phyloP scores from a whole-genome alignment of 208 protist species.

The Crithidia fasciculata region DNA sequence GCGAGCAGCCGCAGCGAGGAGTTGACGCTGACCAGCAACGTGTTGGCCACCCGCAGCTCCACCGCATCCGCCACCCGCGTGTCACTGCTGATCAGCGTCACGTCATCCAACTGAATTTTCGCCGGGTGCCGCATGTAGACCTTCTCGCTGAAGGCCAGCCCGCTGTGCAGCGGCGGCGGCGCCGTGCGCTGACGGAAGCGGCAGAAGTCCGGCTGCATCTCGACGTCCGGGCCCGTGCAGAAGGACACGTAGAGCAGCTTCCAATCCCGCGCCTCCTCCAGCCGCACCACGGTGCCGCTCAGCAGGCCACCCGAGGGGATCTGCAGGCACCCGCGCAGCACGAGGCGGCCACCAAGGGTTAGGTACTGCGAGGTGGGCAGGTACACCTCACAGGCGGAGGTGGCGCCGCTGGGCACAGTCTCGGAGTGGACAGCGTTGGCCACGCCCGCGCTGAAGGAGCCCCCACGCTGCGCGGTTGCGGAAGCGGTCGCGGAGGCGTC shows the following conservation, averaged over 20 bases:
- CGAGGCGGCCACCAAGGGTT: constrained; percentile 46
- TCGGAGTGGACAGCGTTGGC: neutral
- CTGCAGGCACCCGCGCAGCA: constrained; percentile 53
- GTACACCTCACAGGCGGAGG: constrained; percentile 28
- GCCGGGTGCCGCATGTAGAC: constrained; percentile 39
- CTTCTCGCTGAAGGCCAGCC: constrained; percentile 47
- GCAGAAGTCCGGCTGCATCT: constrained; percentile 35
- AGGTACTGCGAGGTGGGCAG: constrained; percentile 48
- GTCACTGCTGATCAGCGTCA: constrained; percentile 34
- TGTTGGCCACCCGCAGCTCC: constrained; percentile 13
- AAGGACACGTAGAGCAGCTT: constrained; percentile 22
- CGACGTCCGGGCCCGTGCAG: constrained; percentile 15
- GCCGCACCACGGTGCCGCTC: constrained; percentile 36
- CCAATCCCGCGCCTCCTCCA: constrained; percentile 41
- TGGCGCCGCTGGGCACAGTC: neutral
- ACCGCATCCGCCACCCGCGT: constrained; percentile 37
- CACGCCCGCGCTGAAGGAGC: neutral
- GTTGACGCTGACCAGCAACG: constrained; percentile 20
- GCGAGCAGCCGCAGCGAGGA: constrained; percentile 14
- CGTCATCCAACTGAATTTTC: constrained; percentile 43
- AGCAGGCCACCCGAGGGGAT: constrained; percentile 50
- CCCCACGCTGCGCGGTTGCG: neutral
- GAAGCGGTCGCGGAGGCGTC: neutral
- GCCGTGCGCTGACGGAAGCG: neutral
- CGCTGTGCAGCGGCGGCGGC: constrained; percentile 28